Evolutionary conservation across 2,329 filamentous ascomycete species (phyloP).

Genomic region (Hysterium pulicare): DNA sequence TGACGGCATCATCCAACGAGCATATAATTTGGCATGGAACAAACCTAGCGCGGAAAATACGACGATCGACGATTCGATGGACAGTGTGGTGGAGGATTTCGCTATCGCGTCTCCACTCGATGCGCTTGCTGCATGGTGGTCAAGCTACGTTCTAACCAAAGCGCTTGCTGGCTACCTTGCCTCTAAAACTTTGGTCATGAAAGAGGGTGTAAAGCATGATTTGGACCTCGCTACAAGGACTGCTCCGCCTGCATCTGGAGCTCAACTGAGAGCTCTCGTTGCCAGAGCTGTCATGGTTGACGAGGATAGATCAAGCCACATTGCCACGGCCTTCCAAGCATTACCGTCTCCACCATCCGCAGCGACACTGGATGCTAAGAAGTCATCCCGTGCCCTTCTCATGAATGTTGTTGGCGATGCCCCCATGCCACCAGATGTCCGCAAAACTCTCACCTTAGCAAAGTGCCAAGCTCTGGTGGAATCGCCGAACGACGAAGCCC

Average conservation of each 20-base stretch:
- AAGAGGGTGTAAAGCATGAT: slow-evolving; percentile 47
- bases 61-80: slow-evolving; percentile 67
- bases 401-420: slow-evolving; percentile 52
- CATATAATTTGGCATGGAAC: slow-evolving; percentile 89
- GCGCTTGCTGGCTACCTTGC: slow-evolving; percentile 64
- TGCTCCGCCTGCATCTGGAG: slow-evolving; percentile 75
- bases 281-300: slow-evolving; percentile 59
- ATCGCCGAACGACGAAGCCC: slow-evolving; percentile 32
- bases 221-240: slow-evolving; percentile 68
- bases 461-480: slow-evolving; percentile 55
- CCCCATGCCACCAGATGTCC: slow-evolving; percentile 56
- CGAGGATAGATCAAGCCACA: slow-evolving; percentile 48
- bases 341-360: slow-evolving; percentile 42
- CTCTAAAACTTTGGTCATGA: slow-evolving; percentile 46
- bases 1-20: slow-evolving; percentile 73
- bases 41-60: slow-evolving; percentile 67
- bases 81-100: slow-evolving; percentile 78
- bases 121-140: slow-evolving; percentile 88
- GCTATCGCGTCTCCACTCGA: slow-evolving; percentile 85
- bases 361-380: slow-evolving; percentile 30
- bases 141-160: slow-evolving; percentile 67
- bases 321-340: slow-evolving; percentile 52
- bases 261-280: slow-evolving; percentile 57
- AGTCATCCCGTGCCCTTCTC: slow-evolving; percentile 18
- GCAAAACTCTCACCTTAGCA: slow-evolving; percentile 56